A percentile compares a stretch with the other conserved stretches of the same genome.
Conservation (phyloP, 2,329 filamentous ascomycete species). For the Fusarium sp. region DNA sequence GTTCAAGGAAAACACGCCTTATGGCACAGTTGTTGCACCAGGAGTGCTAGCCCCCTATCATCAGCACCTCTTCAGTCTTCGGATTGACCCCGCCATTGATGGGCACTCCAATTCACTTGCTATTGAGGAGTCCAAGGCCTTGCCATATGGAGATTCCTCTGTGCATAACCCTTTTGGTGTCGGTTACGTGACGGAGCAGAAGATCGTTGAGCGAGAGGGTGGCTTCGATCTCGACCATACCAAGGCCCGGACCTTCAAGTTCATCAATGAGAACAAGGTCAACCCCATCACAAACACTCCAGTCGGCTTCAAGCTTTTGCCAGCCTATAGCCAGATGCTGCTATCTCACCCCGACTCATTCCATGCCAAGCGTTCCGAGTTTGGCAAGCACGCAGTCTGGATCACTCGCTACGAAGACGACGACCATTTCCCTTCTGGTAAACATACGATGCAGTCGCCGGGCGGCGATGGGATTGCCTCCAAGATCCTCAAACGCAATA, state of each 20-base stretch:
- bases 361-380: slow-evolving; percentile 56
- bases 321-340: slow-evolving; percentile 59
- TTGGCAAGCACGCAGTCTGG: slow-evolving; percentile 59
- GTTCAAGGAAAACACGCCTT: slow-evolving; percentile 60
- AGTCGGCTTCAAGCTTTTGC: slow-evolving; percentile 60
- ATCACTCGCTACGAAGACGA: slow-evolving; percentile 58
- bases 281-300: slow-evolving; percentile 59
- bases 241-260: slow-evolving; percentile 62
- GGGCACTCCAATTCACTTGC: slow-evolving; percentile 67
- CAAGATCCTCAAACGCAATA: neutral
- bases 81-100: slow-evolving; percentile 75
- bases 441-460: slow-evolving; percentile 61
- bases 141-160: slow-evolving; percentile 58
- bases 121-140: slow-evolving; percentile 52
- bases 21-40: slow-evolving; percentile 71
- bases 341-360: slow-evolving; percentile 54
- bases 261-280: slow-evolving; percentile 57
- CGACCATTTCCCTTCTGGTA: slow-evolving; percentile 57
- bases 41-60: slow-evolving; percentile 75
- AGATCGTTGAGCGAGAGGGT: slow-evolving; percentile 55
- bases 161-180: slow-evolving; percentile 65
- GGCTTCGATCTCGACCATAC: slow-evolving; percentile 63
- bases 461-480: slow-evolving; percentile 53
- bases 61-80: slow-evolving; percentile 74
- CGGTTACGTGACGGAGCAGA: slow-evolving; percentile 57